phyloP scores from a whole-genome alignment of 2,329 filamentous ascomycete species.

The Colletotrichum limetticola region DNA sequence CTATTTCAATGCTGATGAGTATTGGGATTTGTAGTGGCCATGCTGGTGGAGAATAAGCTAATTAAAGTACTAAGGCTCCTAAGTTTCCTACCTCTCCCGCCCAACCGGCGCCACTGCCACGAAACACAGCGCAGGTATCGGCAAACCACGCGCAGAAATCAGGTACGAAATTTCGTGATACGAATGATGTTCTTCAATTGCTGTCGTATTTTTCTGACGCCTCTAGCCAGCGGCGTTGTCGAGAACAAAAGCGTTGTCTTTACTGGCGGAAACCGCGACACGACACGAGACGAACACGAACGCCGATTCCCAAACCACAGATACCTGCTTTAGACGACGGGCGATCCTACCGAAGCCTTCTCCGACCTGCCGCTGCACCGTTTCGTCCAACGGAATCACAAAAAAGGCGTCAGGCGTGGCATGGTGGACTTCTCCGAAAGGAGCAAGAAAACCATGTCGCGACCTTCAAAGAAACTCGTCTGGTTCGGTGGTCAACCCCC shows the following conservation, averaged over 20 bases:
- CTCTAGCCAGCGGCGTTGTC: not conserved
- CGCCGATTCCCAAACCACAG: not conserved
- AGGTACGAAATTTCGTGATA: not conserved
- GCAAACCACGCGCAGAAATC: not conserved
- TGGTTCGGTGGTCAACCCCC: slow-evolving; percentile 24
- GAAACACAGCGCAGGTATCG: not conserved
- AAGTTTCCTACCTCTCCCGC: not conserved
- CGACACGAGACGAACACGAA: not conserved
- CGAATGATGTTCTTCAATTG: too few relatives aligned
- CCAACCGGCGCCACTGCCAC: not conserved
- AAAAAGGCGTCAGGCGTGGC: not conserved
- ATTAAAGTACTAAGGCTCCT: not conserved
- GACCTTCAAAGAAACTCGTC: not conserved
- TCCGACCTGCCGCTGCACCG: too few relatives aligned
- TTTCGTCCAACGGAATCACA: not conserved
- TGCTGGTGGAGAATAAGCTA: not conserved
- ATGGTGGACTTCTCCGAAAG: not conserved
- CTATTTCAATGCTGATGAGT: not conserved
- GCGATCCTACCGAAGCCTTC: not conserved
- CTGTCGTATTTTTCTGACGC: not conserved
- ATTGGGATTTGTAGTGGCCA: not conserved
- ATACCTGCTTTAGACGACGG: not conserved
- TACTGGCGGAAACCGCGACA: not conserved
- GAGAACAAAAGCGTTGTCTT: not conserved
- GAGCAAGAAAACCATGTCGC: slow-evolving; percentile 21